Evolutionary conservation across 1,139 yeast genomes (phyloP), one percentile per base, ranked within the genome.

Genomic region (Candida tunisiensis): DNA sequence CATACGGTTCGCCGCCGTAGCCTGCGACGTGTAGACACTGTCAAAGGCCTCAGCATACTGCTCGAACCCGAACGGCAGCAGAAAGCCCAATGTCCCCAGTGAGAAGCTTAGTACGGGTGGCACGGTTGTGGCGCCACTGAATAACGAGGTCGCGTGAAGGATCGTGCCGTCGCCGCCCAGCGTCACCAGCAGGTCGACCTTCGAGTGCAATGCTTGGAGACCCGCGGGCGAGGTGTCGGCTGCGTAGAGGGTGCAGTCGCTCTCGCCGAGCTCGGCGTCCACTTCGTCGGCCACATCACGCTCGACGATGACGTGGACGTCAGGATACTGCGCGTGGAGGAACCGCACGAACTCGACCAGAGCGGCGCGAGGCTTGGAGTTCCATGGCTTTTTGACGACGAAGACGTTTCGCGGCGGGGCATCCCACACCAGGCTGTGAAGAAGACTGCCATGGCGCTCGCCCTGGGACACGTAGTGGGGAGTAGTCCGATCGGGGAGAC

Each of bases 91-190:
- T 0, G 96, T 83, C 0, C 98, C 98, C 55, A 85, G 55, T 1
- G 94, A 79, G 47, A 82, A 83, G 23, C 93, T 74, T 28, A 85
- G 54, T 0, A 85, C 79, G 0, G 96, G 98, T 1, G 95, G 94
- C 3, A 82, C 93, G 6, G 62, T 62, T 34, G 71, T 28, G 16
- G 41, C 41, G n/a, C 36, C 31, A 10, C 53, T 70, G 47, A 85
- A 85, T 37, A 60, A 42, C 6, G 72, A 60, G 0, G 67, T 65
- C 0, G 85, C 88, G 33, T 78, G 65, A 26, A 85, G 53, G 34
- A 85, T 82, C 0, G 96, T 85, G 8, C 96, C 98, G 48, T 85
- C 98, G 8, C 98, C 98, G 7, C 96, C 96, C 21, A 85, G 51
- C 0, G 95, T 79, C 9, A 85, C 82, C 24, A 85, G 54, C 26